Conservation (phyloP, 176 grass and related monocot species). For the Aegilops longissima region DNA sequence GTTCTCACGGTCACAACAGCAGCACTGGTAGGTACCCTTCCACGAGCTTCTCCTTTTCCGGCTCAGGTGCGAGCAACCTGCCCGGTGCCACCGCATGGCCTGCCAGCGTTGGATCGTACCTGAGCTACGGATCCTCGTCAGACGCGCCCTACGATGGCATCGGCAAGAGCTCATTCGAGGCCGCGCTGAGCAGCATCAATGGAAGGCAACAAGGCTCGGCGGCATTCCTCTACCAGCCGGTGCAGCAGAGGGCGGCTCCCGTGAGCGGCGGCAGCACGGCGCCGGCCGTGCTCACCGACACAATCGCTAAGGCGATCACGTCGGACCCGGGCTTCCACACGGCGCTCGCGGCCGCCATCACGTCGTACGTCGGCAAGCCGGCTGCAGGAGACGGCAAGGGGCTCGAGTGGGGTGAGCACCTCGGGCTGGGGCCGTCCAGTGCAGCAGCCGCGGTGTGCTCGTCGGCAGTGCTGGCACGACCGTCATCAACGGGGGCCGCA, state of each 20-base stretch:
- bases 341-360: slow-evolving; percentile 61
- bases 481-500: not conserved
- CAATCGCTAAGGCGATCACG: slow-evolving; percentile 70
- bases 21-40: slow-evolving; percentile 52
- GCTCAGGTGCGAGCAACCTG: slow-evolving; percentile 35
- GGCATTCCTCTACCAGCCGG: slow-evolving; percentile 31
- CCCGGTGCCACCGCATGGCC: slow-evolving; percentile 37
- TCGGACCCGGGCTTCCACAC: slow-evolving; percentile 73
- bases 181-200: slow-evolving; percentile 24
- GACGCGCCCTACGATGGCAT: slow-evolving; percentile 19
- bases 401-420: slow-evolving; percentile 48
- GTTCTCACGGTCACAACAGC: not conserved
- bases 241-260: slow-evolving; percentile 28
- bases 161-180: slow-evolving; percentile 24
- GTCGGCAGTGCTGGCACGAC: slow-evolving; percentile 28
- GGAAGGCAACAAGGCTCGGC: slow-evolving; percentile 23
- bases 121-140: slow-evolving; percentile 40
- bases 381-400: slow-evolving; percentile 4
- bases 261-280: not conserved
- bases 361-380: slow-evolving; percentile 63
- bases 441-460: slow-evolving; percentile 10
- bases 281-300: slow-evolving; percentile 46
- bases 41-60: slow-evolving; percentile 69
- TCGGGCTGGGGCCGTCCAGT: slow-evolving; percentile 36
- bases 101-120: slow-evolving; percentile 17